Evolutionary conservation across 2,329 filamentous ascomycete species (phyloP), one percentile per base, ranked within the genome.

Genomic region (Hymenoscyphus occultus): DNA sequence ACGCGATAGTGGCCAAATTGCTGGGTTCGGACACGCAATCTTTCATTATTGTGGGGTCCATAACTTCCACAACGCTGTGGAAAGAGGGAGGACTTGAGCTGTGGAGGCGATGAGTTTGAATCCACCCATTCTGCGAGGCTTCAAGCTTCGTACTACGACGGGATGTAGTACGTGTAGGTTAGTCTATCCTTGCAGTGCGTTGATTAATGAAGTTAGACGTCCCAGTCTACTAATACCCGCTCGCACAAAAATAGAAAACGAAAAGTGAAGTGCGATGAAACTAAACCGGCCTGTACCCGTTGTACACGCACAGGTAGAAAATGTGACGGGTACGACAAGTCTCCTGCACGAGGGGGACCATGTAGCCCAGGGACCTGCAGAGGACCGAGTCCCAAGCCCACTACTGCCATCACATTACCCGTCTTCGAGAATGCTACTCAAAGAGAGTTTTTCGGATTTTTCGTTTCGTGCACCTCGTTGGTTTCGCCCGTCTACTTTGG

Each of bases 211-310:
- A 16, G 42, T 9, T n/a, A 19, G 19, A 48, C 7, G 4, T 19
- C 3, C 3, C 16, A 48, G 28, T 48, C 7, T 48, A 48, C 42
- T 48, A 48, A 48, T 48, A 48, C 42, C 42, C 16, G 42, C 28
- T 2, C 28, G 28, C 3, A 28, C 28, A 48, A 14, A 40, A 39
- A 19, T 45, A 71, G 69, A 51, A 68, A 68, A 12, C 64, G 69
- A 14, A 66, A 62, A 28, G 56, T 73, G 2, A 72, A 72, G 35
- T 72, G 69, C 40, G 71, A 74, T 61, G 70, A 74, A 64, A 59
- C 60, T 2, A 68, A 65, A 39, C 71, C 71, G 22, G 39, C 12
- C 51, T 73, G 70, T 60, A 31, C 35, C 12, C 62, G 68, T 31
- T 74, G 70, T 59, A 60, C 62, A 12, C 66, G 59, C 7, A 64